Evolutionary conservation across 192 early-diverging fungal genomes (phyloP), one percentile per base, ranked within the genome.

Genomic region (Funneliformis mosseae): DNA sequence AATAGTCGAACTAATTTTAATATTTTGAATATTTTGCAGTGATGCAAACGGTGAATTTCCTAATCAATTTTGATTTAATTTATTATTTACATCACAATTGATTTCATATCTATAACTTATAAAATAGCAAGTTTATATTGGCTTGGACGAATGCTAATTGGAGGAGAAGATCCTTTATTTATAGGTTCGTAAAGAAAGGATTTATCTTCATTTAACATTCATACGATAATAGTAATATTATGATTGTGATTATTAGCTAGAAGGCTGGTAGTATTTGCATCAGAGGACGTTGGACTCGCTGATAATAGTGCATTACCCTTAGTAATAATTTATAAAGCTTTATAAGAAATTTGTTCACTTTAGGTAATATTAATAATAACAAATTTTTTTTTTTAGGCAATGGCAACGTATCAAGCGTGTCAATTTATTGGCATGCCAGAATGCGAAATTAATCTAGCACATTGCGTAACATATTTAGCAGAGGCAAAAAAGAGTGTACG

Each of bases 381-480:
- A 10, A n/a, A 14, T 2, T 55, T 50, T 62, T 71, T 74, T 21
- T 61, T 18, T 18, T 39, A 89, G 88, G 94, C 93, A 0, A 80
- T 96, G 12, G 75, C 95, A 6, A 88, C 94, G 6, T 94, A 94
- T 78, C 92, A 96, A 75, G 92, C 96, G 0, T 95, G 94, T 76
- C 94, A 96, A 83, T 89, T 85, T 48, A 93, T 97, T 76, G 96
- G 96, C 0, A 95, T 96, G 93, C 96, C 96, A 8, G 96, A 97
- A 83, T 97, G 96, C 81, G 95, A 96, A 81, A 90, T 88, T 1
- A 92, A 94, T 41, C 81, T 97, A 3, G 95, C 94, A 0, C 94
- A 97, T 61, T 91, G 90, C 43, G 94, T 92, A 0, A 85, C 86
- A 8, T 94, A 97, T 73, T 80, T 97, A 78, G 92, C 93, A 2